Base-by-base conservation (phyloP, 768 basidiomycete genomes). In the Lactifluus volemus region DNA sequence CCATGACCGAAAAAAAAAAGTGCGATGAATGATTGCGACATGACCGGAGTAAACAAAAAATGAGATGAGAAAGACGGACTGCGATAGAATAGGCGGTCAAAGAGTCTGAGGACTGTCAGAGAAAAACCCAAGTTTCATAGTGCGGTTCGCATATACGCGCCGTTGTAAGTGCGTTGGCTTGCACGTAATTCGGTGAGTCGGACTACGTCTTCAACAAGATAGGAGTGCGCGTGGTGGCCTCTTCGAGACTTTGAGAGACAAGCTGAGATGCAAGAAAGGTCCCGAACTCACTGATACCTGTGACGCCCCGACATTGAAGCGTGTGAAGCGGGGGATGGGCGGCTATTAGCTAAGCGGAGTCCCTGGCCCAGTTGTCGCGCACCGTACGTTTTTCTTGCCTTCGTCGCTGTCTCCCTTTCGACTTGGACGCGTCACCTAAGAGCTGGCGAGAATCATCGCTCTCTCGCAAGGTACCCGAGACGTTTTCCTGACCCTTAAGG, bases 121-220 rank as follows among this genome's bases (percentile, higher is more conserved):
- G 87, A 79, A 68, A 88, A 90, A 0, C 88, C 86, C 2, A 94
- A 77, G 59, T 83, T 82, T 14, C 83, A 83, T 9, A 93, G 76
- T 0, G 89, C 89, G 0, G 84, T 87, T 30, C 90, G 83, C 42
- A 78, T 79, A 72, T 92, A 92, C 14, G 90, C 88, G 15, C 89
- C 90, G 55, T 92, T 81, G 68, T 91, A 92, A 0, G 91, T 93
- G 45, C 91, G 79, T 65, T 89, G 84, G 32, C 89, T 79, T 0
- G 91, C 91, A 12, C 91, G 80, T 17, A 93, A 72, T 69, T 93
- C 90, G 25, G 83, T 83, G 53, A 73, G 70, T 56, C 76, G 72
- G 42, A 71, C 67, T 10, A 25, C 25, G 25, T 25, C 25, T 25
- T 25, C 25, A 25, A 25, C 25, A 38, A 67, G 66, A 59, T 73